Evolutionary conservation across 805 yeast species (phyloP).

Genomic region (Yarrowia sp.): DNA sequence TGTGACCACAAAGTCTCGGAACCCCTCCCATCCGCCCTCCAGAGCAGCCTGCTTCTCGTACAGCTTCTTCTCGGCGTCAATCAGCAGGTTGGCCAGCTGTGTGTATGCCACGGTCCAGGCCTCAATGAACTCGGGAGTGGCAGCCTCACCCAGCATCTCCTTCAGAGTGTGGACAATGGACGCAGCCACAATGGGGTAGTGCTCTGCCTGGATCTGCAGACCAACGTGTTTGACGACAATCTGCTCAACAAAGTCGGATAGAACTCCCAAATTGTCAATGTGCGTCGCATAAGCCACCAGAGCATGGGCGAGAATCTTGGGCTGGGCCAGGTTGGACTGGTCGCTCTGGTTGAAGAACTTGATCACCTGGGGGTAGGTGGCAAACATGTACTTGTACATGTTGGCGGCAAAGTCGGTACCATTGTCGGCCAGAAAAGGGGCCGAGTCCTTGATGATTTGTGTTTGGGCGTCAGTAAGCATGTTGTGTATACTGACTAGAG

Average conservation of each 20-base stretch:
- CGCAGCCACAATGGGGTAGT: conserved; percentile 63
- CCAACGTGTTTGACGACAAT: conserved; percentile 68
- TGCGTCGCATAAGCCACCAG: conserved; percentile 60
- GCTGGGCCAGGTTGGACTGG: conserved; percentile 53
- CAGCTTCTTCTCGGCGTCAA: conserved; percentile 50
- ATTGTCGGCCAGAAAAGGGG: conserved; percentile 55
- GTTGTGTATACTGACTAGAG: neutral
- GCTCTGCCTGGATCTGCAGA: conserved; percentile 59
- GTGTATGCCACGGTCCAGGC: conserved; percentile 70
- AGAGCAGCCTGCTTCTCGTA: conserved; percentile 42
- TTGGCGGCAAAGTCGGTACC: conserved; percentile 55
- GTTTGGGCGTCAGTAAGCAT: conserved; percentile 30
- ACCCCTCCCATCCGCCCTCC: conserved; percentile 57
- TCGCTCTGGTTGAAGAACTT: conserved; percentile 61
- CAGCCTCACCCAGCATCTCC: conserved; percentile 56
- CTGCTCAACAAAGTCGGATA: conserved; percentile 54
- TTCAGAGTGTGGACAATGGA: conserved; percentile 54
- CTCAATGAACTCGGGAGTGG: conserved; percentile 54
- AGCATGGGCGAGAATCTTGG: conserved; percentile 62
- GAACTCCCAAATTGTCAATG: conserved; percentile 56
- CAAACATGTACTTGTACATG: conserved; percentile 58
- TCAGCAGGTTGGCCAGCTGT: conserved; percentile 59
- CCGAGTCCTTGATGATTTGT: conserved; percentile 35
- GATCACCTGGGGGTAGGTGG: conserved; percentile 52
- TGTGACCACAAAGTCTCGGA: conserved; percentile 51